Conservation (phyloP, 2,329 filamentous ascomycete species). For the Monilinia polystroma region DNA sequence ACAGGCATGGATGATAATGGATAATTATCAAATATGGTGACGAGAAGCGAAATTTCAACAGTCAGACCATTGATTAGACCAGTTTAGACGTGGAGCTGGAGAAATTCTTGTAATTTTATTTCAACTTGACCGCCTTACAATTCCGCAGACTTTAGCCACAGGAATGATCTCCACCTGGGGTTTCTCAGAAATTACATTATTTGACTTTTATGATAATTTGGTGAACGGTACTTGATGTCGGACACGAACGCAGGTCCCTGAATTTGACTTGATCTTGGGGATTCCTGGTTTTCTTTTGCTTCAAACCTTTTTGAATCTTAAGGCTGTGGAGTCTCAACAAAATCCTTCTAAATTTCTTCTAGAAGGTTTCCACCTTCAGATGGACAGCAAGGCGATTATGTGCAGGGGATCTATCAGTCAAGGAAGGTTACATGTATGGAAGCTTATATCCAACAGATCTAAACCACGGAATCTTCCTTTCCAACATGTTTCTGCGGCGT, state of each 20-base stretch:
- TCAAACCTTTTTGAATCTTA: not conserved
- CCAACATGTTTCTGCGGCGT: not conserved
- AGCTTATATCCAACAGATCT: not conserved
- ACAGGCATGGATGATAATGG: slow-evolving; percentile 1
- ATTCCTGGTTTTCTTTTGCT: not conserved
- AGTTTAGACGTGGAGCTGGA: not conserved
- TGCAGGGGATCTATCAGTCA: not conserved
- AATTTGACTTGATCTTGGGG: not conserved
- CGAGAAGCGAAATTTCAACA: slow-evolving; percentile 6
- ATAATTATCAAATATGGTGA: not conserved
- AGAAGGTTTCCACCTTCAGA: slow-evolving; percentile 10
- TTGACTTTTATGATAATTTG: not conserved
- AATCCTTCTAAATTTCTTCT: slow-evolving; percentile 23
- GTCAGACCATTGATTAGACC: not conserved
- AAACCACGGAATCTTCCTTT: not conserved
- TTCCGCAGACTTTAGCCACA: not conserved
- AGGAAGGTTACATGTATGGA: slow-evolving; percentile 8
- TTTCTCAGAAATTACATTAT: slow-evolving; percentile 3
- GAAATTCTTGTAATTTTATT: not conserved
- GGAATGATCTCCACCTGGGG: slow-evolving; percentile 11
- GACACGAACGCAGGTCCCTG: slow-evolving; percentile 13
- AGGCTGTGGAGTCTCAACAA: slow-evolving; percentile 14
- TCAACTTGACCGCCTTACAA: slow-evolving; percentile 13
- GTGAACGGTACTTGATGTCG: slow-evolving; percentile 4
- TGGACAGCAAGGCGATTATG: not conserved